Percentiles rank a stretch among this genome's conserved stretches.
These are phyloP conservation scores for Uronychia setigera DNA, from an alignment of 73 alveolate genomes.

Conservation along the genomic window DNA sequence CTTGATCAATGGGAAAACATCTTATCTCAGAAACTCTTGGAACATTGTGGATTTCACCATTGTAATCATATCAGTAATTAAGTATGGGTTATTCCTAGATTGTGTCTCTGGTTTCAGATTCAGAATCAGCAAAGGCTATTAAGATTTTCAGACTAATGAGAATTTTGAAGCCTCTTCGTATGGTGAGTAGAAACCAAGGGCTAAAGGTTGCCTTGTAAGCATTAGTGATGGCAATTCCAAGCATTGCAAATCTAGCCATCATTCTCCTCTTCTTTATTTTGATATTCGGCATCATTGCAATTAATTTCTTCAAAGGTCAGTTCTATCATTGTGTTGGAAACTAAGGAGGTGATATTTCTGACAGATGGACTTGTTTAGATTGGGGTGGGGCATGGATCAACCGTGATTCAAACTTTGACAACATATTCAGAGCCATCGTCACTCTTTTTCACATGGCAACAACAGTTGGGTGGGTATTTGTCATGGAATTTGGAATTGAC, in stretches of 20 bases:
- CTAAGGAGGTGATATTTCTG: background rate
- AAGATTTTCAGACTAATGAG: slow-evolving; percentile 61
- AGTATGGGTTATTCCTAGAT: slow-evolving; percentile 7
- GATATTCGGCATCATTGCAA: slow-evolving; percentile 49
- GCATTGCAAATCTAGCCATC: slow-evolving; percentile 23
- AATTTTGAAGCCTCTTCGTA: slow-evolving; percentile 70
- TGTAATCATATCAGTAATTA: slow-evolving; percentile 29
- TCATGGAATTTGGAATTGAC: slow-evolving; percentile 18
- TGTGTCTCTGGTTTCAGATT: slow-evolving; percentile 3
- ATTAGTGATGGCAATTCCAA: slow-evolving; percentile 35
- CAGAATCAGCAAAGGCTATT: slow-evolving; percentile 24
- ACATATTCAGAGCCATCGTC: background rate
- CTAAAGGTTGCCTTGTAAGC: slow-evolving; percentile 56
- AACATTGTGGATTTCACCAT: slow-evolving; percentile 17
- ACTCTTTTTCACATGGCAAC: slow-evolving; percentile 1
- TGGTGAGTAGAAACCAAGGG: slow-evolving; percentile 71
- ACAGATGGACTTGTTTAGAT: background rate
- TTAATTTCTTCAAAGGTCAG: slow-evolving; percentile 67
- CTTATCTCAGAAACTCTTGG: background rate
- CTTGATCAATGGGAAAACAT: background rate
- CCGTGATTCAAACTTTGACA: slow-evolving; percentile 1
- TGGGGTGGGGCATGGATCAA: slow-evolving; percentile 1
- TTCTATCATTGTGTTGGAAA: slow-evolving; percentile 45
- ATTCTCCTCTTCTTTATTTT: slow-evolving; percentile 4
- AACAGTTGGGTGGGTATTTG: slow-evolving; percentile 1